A percentile compares a stretch with the other conserved stretches of the same genome.
These are phyloP conservation scores for Arabidopsis hybrid DNA, from an alignment of 441 rosid genomes.

Conservation along the genomic window DNA sequence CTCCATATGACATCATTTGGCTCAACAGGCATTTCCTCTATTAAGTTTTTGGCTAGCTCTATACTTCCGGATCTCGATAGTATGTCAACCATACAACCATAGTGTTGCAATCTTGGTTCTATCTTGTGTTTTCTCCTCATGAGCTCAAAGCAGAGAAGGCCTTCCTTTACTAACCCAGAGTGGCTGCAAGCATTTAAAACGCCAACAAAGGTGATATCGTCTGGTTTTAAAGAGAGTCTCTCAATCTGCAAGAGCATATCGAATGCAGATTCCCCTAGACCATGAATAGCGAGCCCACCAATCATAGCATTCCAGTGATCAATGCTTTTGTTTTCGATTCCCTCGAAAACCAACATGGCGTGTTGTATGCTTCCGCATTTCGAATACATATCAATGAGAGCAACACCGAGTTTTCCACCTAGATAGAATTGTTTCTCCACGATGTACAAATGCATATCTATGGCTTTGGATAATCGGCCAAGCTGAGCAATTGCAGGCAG, in stretches of 20 bases:
- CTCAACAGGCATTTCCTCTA: constrained; percentile 62
- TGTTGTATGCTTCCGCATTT: constrained; percentile 65
- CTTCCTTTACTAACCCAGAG: constrained; percentile 72
- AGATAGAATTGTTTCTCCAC: constrained; percentile 43
- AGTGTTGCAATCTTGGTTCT: constrained; percentile 64
- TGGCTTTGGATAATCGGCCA: constrained; percentile 55
- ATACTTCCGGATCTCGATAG: constrained; percentile 62
- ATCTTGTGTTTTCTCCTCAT: constrained; percentile 71
- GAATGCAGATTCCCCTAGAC: constrained; percentile 66
- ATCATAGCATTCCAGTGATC: constrained; percentile 84
- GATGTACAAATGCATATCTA: constrained; percentile 51
- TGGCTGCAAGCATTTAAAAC: constrained; percentile 66
- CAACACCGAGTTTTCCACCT: constrained; percentile 66
- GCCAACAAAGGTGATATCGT: constrained; percentile 60
- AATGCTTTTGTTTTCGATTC: constrained; percentile 50
- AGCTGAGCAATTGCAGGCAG: constrained; percentile 67
- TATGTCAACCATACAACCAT: constrained; percentile 68
- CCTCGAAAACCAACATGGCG: constrained; percentile 55
- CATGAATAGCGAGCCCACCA: constrained; percentile 69
- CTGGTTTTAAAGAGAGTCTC: constrained; percentile 51
- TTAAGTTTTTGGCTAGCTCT: constrained; percentile 53
- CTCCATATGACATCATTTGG: constrained; percentile 69
- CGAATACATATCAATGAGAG: constrained; percentile 68
- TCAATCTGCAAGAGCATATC: constrained; percentile 60
- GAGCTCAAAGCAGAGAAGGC: constrained; percentile 66